phyloP scores from a whole-genome alignment of 306 rosid species.

The Trifolium dubium region DNA sequence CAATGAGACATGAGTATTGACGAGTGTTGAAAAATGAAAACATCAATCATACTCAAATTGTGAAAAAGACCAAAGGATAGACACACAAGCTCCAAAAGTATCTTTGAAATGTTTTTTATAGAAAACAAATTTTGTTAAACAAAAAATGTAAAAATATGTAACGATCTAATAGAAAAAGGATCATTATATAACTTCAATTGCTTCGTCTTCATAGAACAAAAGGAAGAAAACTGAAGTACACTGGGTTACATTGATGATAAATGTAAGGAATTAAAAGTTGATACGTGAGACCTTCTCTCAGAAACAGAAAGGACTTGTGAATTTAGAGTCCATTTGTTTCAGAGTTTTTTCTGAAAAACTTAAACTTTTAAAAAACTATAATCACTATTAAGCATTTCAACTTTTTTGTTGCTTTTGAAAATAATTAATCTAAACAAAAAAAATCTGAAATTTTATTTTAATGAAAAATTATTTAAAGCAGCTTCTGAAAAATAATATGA shows the following conservation, averaged over 20 bases:
- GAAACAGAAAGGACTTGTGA: constrained; percentile 16
- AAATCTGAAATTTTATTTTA: not conserved
- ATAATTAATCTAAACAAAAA: not conserved
- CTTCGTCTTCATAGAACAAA: constrained; percentile 25
- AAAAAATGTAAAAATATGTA: not conserved
- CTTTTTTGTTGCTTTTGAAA: not conserved
- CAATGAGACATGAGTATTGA: not conserved
- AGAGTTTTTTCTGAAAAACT: not conserved
- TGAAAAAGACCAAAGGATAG: constrained; percentile 1
- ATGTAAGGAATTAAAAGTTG: not conserved
- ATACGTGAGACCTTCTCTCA: constrained; percentile 19
- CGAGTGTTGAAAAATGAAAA: constrained; percentile 7
- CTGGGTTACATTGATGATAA: too few relatives aligned
- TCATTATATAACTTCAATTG: constrained; percentile 4
- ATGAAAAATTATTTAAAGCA: not conserved
- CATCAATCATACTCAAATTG: constrained; percentile 2
- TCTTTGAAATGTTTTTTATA: not conserved
- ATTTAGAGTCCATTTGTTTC: not conserved
- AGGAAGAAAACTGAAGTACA: constrained; percentile 1
- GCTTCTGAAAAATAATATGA: not conserved
- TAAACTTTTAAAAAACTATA: not conserved
- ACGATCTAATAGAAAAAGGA: not conserved
- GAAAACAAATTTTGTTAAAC: constrained; percentile 8
- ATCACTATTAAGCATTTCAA: constrained; percentile 14
- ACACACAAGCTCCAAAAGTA: constrained; percentile 5